Evolutionary conservation across 2,329 filamentous ascomycete genomes (phyloP).

Genomic region (Aspergillus fischeri): DNA sequence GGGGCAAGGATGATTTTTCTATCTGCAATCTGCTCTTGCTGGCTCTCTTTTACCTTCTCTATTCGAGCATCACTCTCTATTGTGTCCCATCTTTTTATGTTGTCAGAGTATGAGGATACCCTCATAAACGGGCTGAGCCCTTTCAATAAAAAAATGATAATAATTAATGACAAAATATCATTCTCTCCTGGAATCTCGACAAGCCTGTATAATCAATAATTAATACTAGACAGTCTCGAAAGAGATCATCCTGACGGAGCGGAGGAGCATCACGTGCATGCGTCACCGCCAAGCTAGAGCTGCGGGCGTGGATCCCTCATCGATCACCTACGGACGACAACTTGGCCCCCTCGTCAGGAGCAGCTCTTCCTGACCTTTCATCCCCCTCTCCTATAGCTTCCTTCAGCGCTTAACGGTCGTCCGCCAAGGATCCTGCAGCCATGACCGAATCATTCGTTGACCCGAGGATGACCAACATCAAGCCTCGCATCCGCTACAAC

Average conservation of each 20-base stretch:
- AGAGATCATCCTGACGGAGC: not conserved
- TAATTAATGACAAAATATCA: not conserved
- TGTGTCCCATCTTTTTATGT: not conserved
- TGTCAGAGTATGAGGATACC: not conserved
- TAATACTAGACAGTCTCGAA: no score
- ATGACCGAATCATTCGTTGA: slow-evolving; percentile 41
- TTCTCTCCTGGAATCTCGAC: not conserved
- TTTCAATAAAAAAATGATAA: not conserved
- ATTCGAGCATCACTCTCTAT: not conserved
- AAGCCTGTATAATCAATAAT: not conserved
- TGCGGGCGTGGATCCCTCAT: not conserved
- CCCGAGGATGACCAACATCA: slow-evolving; percentile 51
- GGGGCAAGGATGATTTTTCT: not conserved
- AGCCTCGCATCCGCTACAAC: slow-evolving; percentile 85
- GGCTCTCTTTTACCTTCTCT: not conserved
- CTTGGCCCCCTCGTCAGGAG: slow-evolving; percentile 4
- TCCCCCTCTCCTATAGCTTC: slow-evolving; percentile 11
- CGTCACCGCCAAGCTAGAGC: slow-evolving; percentile 2
- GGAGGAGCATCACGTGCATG: slow-evolving; percentile 3
- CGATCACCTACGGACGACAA: slow-evolving; percentile 2
- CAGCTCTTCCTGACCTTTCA: slow-evolving; percentile 5
- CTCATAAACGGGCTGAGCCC: not conserved
- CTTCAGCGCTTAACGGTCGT: slow-evolving; percentile 7
- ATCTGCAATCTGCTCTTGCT: not conserved
- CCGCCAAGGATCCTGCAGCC: slow-evolving; percentile 18